Base-by-base conservation (phyloP, 441 rosid species). In the Euphorbia schlechtendalii region DNA sequence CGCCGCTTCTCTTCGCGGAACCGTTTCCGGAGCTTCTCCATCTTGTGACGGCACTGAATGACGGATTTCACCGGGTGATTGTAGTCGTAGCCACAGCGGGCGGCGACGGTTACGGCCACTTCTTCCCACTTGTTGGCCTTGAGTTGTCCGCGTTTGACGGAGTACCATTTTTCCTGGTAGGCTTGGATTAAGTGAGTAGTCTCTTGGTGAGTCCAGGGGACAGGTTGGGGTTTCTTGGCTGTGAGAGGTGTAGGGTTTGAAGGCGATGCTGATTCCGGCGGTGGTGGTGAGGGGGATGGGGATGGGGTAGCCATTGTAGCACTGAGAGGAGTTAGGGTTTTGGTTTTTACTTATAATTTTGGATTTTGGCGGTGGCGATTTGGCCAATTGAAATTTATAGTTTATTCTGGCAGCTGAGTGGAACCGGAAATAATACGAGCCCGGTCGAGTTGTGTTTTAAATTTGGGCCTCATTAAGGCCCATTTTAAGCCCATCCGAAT, bases 21-120 rank as follows among this genome's bases (percentile, higher is more conserved):
- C 69, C 93, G 77, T 70, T 86, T 80, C 45, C 96, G 86, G 22
- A 92, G 90, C 82, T 92, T 92, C 88, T 92, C 96, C 96, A 89
- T 92, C 86, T 92, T 89, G 77, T 89, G 96, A n/a, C 96, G 84
- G 69, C 98, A 92, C 78, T 92, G 96, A 51, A 78, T 84, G 51
- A 90, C 86, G 0, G 92, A 82, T 69, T 89, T 92, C 22, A 81
- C 64, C 15, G 80, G 87, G 57, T 64, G 71, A 51, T 65, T 53
- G 55, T 78, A 62, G 40, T 78, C 91, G 21, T 73, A 69, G 59
- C 90, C 87, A 43, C 96, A 87, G 60, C 79, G 78, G 27, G 51
- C 67, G 1, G 80, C 78, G 21, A 91, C 89, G 8, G 80, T 70
- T 21, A 73, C 90, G n/a, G 93, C 93, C 3, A 89, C 91, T 38